Evolutionary conservation across 192 early-diverging fungal genomes (phyloP), one percentile per base, ranked within the genome.

Genomic region (Coemansia sp.): DNA sequence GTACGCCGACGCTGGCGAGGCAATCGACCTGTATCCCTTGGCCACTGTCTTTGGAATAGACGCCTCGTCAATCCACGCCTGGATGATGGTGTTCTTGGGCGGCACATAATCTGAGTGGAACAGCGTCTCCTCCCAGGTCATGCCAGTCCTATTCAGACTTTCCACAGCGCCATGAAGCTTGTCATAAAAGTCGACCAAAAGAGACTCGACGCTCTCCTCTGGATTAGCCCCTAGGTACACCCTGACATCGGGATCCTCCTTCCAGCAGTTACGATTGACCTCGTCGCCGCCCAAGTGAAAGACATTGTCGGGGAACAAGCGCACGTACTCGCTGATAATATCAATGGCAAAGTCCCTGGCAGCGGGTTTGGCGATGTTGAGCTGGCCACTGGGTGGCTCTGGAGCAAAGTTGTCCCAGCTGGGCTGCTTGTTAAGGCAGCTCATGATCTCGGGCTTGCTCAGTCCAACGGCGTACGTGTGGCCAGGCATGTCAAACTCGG

Each of bases 401-500:
- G 86, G 84, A 14, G 89, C 88, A 84, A 85, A 89, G 55, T 77
- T 70, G 72, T 87, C 87, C 71, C 85, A 85, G 51, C 64, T 72
- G 63, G 90, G 90, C 78, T 87, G 88, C 50, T 78, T 79, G 44
- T 87, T 85, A 57, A 73, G 59, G 62, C 88, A 93, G 64, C 84
- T 78, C 69, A 88, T 81, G 34, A 88, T 65, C 58, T 88, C 82
- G 14, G 90, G 87, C 39, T 84, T 77, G 38, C 69, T 73, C 74
- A 85, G 71, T 11, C 80, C 74, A 7, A 89, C 44, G 74, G 84
- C 73, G 48, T 66, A 78, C n/a, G 87, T 90, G 69, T 96, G 92
- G 2, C 90, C 91, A 11, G 93, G 92, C 84, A 93, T 92, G 73
- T 98, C 94, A 62, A 95, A 87, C 74, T 98, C 95, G 3, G 94